These are phyloP conservation scores for Gomphus bonarii DNA, from an alignment of 1,284 basidiomycete genomes.

Conservation along the genomic window DNA sequence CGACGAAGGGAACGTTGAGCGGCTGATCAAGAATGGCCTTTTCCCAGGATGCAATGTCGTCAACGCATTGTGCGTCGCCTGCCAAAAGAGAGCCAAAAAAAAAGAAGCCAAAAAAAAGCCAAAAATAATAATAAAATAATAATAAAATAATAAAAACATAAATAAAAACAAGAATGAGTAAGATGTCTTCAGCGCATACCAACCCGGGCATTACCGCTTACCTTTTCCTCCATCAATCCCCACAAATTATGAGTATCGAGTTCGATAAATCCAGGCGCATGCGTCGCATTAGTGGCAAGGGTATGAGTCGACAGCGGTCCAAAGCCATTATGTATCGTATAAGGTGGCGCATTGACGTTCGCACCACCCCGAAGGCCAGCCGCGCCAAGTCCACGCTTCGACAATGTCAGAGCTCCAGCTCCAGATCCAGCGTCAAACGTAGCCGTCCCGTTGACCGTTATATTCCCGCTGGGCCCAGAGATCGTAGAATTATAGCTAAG, in stretches of 20 bases:
- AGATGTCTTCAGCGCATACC: background rate
- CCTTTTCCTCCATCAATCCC: conserved; percentile 52
- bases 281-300: conserved; percentile 53
- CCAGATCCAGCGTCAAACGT: conserved; percentile 37
- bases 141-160: too few species aligned
- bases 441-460: conserved; percentile 55
- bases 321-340: conserved; percentile 60
- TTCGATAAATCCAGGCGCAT: conserved; percentile 40
- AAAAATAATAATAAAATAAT: too few species aligned
- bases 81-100: background rate
- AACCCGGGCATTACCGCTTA: background rate
- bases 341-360: conserved; percentile 49
- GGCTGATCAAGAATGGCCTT: conserved; percentile 54
- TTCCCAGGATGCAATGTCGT: conserved; percentile 38
- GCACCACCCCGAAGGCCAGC: conserved; percentile 29
- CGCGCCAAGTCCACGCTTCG: conserved; percentile 35
- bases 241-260: conserved; percentile 58
- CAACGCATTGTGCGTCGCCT: conserved; percentile 45
- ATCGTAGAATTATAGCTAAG: conserved; percentile 49
- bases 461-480: conserved; percentile 63
- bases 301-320: conserved; percentile 39
- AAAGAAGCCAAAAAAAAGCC: too few species aligned
- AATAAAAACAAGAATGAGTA: too few species aligned
- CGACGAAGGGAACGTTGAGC: conserved; percentile 55
- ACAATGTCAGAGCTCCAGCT: conserved; percentile 6